A percentile compares a stretch with the other conserved stretches of the same genome.
Evolutionary conservation across 345 rosid species (phyloP).

Genomic region (Brassica juncea): DNA sequence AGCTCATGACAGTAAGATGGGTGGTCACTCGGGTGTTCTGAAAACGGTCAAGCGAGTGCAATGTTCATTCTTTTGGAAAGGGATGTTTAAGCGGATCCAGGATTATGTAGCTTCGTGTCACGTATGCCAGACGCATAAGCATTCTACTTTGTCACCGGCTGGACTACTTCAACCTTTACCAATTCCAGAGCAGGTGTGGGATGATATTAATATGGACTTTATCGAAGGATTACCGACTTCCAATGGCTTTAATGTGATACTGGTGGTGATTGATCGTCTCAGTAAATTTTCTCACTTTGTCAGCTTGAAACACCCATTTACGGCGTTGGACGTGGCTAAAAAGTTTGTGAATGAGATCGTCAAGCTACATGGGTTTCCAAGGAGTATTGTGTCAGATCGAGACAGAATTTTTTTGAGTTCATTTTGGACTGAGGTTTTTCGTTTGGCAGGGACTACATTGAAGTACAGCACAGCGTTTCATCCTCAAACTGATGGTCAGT

Average conservation of each 20-base stretch:
- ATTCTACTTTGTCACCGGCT: background rate
- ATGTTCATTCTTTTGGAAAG: background rate
- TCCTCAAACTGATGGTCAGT: background rate
- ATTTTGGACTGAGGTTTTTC: background rate
- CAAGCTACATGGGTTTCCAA: background rate
- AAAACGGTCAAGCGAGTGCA: background rate
- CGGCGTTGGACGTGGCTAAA: background rate
- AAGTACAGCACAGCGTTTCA: background rate
- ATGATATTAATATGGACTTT: background rate
- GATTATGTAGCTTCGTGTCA: background rate
- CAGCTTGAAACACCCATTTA: background rate
- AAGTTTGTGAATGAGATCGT: background rate
- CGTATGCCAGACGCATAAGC: background rate
- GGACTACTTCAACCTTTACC: background rate
- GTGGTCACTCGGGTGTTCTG: background rate
- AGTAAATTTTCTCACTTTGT: background rate
- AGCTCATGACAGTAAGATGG: background rate
- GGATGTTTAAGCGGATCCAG: background rate
- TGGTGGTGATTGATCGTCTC: background rate
- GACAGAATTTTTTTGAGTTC: background rate
- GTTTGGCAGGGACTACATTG: background rate
- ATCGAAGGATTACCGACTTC: background rate
- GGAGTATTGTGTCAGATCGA: background rate
- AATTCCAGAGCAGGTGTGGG: background rate
- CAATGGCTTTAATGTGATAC: background rate